These are phyloP conservation scores for Annulohypoxylon bovei DNA, from an alignment of 495 filamentous ascomycete species.

Conservation along the genomic window DNA sequence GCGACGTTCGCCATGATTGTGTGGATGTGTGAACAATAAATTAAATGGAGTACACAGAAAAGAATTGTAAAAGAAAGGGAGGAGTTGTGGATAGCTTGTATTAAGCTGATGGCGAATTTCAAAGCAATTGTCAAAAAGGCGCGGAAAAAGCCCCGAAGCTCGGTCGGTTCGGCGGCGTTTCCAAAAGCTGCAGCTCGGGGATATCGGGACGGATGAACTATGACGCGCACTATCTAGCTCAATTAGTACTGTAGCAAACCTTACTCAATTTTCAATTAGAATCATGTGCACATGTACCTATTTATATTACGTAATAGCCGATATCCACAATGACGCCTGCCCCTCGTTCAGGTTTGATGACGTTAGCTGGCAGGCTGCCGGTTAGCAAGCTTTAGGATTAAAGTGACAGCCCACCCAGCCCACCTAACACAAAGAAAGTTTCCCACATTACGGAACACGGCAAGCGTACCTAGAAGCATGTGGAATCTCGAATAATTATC, in stretches of 20 bases:
- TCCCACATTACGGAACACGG: constrained; percentile 9
- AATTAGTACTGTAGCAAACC: neutral
- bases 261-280: too few species aligned
- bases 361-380: too few species aligned
- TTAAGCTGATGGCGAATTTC: constrained; percentile 34
- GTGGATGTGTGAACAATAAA: constrained; percentile 32
- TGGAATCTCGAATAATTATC: constrained; percentile 11
- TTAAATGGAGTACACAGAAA: constrained; percentile 27
- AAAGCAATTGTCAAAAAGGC: constrained; percentile 22
- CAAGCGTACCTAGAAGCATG: constrained; percentile 18
- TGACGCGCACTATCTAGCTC: neutral
- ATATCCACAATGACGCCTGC: neutral
- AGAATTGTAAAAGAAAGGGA: constrained; percentile 26
- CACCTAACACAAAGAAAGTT: neutral
- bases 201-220: constrained; percentile 35
- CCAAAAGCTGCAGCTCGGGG: constrained; percentile 29
- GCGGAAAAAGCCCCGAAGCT: constrained; percentile 40
- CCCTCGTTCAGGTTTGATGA: constrained; percentile 7
- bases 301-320: neutral
- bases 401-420: neutral
- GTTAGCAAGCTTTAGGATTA: neutral
- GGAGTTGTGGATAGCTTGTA: constrained; percentile 1
- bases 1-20: constrained; percentile 75
- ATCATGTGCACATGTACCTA: too few species aligned
- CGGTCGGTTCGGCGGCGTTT: constrained; percentile 25